These are phyloP conservation scores for Eleusine indica DNA, from an alignment of 176 grass and related monocot genomes.

Conservation along the genomic window DNA sequence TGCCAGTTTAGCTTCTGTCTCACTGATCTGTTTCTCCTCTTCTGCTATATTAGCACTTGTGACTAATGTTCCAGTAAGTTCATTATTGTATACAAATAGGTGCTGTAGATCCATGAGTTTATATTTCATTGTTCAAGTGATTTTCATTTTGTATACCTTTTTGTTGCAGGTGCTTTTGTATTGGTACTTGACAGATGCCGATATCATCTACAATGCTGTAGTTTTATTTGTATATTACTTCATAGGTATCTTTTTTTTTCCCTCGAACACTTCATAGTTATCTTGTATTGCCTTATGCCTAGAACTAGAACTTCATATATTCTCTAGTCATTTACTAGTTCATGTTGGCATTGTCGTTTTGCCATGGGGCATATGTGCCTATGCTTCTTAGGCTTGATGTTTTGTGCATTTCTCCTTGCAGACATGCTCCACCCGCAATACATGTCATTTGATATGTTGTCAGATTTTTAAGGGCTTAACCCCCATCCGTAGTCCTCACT, in stretches of 20 bases:
- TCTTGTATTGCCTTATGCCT: not conserved
- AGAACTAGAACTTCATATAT: constrained; percentile 9
- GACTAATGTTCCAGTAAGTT: constrained; percentile 93
- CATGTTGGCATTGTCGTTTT: not conserved
- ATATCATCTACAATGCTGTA: constrained; percentile 62
- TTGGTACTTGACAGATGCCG: constrained; percentile 58
- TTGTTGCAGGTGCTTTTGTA: constrained; percentile 71
- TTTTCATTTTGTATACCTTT: constrained; percentile 29
- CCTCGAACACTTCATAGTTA: not conserved
- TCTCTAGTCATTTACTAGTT: constrained; percentile 14
- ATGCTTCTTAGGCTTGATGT: constrained; percentile 1
- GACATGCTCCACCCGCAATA: constrained; percentile 31
- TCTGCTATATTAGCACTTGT: constrained; percentile 85
- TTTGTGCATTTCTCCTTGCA: constrained; percentile 3
- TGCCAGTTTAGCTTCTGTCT: constrained; percentile 86
- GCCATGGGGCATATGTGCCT: constrained; percentile 30
- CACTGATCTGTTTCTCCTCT: constrained; percentile 84
- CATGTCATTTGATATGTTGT: constrained; percentile 9
- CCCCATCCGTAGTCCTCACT: not conserved
- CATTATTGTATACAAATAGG: not conserved
- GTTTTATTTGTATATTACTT: constrained; percentile 92
- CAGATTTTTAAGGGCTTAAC: not conserved
- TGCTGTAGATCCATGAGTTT: constrained; percentile 27
- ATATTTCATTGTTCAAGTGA: constrained; percentile 5
- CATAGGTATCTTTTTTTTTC: constrained; percentile 61